Base-by-base conservation (phyloP, 1,284 basidiomycete species). In the Cryptococcus sp. region DNA sequence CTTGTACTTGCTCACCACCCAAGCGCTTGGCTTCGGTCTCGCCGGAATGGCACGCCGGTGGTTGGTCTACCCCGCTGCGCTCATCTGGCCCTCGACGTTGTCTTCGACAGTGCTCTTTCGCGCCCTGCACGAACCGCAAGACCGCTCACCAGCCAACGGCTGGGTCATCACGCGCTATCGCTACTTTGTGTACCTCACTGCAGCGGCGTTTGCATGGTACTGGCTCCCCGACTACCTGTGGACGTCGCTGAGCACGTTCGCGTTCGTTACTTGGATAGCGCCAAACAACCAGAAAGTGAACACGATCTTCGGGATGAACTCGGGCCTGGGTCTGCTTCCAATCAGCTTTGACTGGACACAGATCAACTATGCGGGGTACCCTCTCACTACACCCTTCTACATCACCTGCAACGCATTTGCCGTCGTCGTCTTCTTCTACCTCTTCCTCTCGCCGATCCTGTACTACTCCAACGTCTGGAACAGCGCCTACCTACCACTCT, bases 251-350 rank as follows among this genome's bases (percentile, higher is more conserved):
- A 47, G 60, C 27, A 64, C 65, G 25, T 67, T 64, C 81, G 92
- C 88, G 72, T 97, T 91, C 88, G 85, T 88, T 41, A 95, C 93
- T 82, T 97, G 94, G 94, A 93, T 95, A 69, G 89, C 85, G 51
- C 92, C 91, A 39, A 84, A 86, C 68, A 93, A 92, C 71, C 78
- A 87, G 45, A 84, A 85, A 39, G 86, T 95, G 47, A 62, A 67
- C 55, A 60, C 63, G 16, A 54, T 62, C 20, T 66, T 66, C 39
- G 62, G 60, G 54, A 69, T 69, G 68, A 66, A 59, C 56, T 73
- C 77, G 2, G 82, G 82, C 0, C 48, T 78, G n/a, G 80, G 81
- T 23, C 68, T 82, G 56, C 70, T 76, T 7, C 62, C 78, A 35
- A 56, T 83, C 49, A 79, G 80, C 2, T 79, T 82, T 60, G 81